Evolutionary conservation across 106 monocot species (phyloP), one percentile per base, ranked within the genome.

Genomic region (Dioscorea zingiberensis): DNA sequence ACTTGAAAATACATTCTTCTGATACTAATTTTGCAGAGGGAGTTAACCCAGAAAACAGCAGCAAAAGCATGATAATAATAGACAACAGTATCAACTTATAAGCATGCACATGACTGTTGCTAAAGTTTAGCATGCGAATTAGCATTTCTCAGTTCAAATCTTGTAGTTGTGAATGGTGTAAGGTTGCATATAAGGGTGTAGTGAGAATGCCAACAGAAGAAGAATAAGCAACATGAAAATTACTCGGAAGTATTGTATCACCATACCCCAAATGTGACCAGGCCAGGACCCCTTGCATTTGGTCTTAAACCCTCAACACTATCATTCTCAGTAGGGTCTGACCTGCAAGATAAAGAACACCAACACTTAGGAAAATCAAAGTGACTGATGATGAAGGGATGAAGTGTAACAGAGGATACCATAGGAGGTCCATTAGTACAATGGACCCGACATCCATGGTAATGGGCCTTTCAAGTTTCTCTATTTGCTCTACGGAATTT

Each of bases 371-470:
- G 47, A 67, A 75, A 9, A n/a, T 3, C 25, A 6, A 65, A 48
- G 51, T 73, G 47, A 26, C 27, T 59, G 10, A 23, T 65, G 0
- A 11, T 45, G 59, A 19, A 27, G 11, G 12, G 9, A 53, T 21
- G 62, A 55, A 51, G 4, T 61, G 26, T 27, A 1, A 21, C 61
- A 56, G n/a, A 57, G 63, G 47, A 25, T 89, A 92, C 97, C 97
- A 97, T 58, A 97, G 59, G 54, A 97, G 92, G 62, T 97, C 97
- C 97, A 97, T 97, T 69, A 97, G 58, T 65, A 97, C 66, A 48
- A 88, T 88, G 5, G 97, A 97, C 44, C 97, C 97, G 59, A 83
- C 92, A 82, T 97, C 97, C 97, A 97, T 97, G 27, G 97, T 97
- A 57, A 97, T 97, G 16, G 97, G 97, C 57, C 97, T 85, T 67